phyloP scores from a whole-genome alignment of 208 protist genomes.

The Trichomonas tenax region DNA sequence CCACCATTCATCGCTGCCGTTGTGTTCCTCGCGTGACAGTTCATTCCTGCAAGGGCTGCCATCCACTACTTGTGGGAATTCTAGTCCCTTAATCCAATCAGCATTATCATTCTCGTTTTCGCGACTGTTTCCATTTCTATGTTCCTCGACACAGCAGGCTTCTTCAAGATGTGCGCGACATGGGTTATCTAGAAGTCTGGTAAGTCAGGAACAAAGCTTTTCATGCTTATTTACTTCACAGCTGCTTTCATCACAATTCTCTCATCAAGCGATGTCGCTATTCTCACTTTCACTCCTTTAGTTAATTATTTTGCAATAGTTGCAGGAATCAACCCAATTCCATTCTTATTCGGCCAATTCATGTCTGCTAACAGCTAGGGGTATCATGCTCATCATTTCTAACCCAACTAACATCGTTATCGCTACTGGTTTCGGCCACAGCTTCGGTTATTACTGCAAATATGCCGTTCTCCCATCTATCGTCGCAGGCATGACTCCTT shows the following conservation, averaged over 20 bases:
- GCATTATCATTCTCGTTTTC: constrained; percentile 1
- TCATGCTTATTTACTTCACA: neutral
- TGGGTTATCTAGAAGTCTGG: neutral
- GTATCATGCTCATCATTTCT: constrained; percentile 10
- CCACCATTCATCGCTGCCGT: neutral
- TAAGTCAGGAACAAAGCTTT: neutral
- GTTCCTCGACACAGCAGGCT: neutral
- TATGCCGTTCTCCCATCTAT: neutral
- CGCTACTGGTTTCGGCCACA: neutral
- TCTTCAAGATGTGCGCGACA: neutral
- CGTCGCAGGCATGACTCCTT: neutral
- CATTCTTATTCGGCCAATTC: neutral
- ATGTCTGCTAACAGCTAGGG: neutral
- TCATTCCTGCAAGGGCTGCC: neutral
- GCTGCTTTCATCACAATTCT: neutral
- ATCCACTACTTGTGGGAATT: neutral
- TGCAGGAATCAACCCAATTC: neutral
- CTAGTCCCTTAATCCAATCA: neutral
- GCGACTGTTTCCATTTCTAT: neutral
- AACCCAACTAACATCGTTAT: constrained; percentile 10
- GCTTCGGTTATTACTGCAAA: neutral
- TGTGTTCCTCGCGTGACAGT: neutral
- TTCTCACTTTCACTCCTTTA: neutral
- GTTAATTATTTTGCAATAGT: neutral
- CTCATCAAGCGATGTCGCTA: neutral